Conservation (phyloP, 768 basidiomycete species). For the Panaeolus cyanescens region DNA sequence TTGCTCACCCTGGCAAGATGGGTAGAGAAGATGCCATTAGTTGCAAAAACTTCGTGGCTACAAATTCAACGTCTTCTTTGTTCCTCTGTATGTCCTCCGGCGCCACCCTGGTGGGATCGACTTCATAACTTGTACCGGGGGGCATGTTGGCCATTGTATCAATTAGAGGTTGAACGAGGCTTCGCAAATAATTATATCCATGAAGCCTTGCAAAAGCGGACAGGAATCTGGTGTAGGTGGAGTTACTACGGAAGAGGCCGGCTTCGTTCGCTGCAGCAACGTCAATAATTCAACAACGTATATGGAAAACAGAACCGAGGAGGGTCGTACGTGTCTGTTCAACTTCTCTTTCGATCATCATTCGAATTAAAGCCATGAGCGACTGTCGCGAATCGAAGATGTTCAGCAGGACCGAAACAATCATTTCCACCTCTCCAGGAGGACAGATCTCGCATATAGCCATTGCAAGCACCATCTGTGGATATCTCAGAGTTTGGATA, state of each 20-base stretch:
- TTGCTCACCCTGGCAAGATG: slow-evolving; percentile 71
- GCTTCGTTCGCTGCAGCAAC: slow-evolving; percentile 67
- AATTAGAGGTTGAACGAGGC: slow-evolving; percentile 75
- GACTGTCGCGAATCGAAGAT: slow-evolving; percentile 79
- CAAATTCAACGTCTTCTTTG: slow-evolving; percentile 66
- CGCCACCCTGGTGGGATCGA: slow-evolving; percentile 66
- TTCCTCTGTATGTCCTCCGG: slow-evolving; percentile 70
- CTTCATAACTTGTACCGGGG: slow-evolving; percentile 71
- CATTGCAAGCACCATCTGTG: slow-evolving; percentile 74
- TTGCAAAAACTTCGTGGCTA: slow-evolving; percentile 75
- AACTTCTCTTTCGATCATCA: slow-evolving; percentile 86
- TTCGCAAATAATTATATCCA: slow-evolving; percentile 89
- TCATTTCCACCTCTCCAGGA: slow-evolving; percentile 74
- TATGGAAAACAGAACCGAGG: background rate
- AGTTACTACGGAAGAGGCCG: slow-evolving; percentile 85
- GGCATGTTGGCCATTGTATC: slow-evolving; percentile 75
- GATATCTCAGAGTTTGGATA: background rate
- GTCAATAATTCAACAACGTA: background rate
- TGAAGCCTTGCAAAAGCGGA: slow-evolving; percentile 88
- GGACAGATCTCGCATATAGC: slow-evolving; percentile 90
- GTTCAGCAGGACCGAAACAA: slow-evolving; percentile 84
- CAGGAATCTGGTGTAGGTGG: slow-evolving; percentile 83
- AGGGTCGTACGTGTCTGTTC: slow-evolving; percentile 61
- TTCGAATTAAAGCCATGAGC: slow-evolving; percentile 73
- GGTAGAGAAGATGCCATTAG: slow-evolving; percentile 73